A percentile compares a stretch with the other conserved stretches of the same genome.
Conservation (phyloP, 2,329 filamentous ascomycete species). For the Aspergillus chevalieri region DNA sequence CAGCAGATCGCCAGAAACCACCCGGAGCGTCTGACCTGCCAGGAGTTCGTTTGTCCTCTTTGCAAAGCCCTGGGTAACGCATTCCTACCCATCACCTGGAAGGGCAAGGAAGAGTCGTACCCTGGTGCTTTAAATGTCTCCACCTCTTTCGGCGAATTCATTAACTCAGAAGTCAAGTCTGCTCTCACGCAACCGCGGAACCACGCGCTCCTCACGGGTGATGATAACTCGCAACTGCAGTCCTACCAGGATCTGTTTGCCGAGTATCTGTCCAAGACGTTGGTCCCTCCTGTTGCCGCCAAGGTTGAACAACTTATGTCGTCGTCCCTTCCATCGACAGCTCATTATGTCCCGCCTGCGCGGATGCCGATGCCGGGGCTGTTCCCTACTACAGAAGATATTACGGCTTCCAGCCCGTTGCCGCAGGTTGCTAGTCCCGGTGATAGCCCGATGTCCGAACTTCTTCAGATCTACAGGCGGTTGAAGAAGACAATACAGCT, state of each 20-base stretch:
- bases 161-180: conserved; percentile 54
- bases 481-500: conserved; percentile 50
- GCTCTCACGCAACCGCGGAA: conserved; percentile 45
- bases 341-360: conserved; percentile 23
- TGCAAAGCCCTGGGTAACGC: conserved; percentile 95
- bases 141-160: conserved; percentile 61
- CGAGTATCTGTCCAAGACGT: conserved; percentile 45
- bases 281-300: conserved; percentile 46
- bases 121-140: conserved; percentile 62
- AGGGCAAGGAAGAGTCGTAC: conserved; percentile 78
- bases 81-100: conserved; percentile 94
- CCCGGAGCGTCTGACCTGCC: conserved; percentile 68
- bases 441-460: conserved; percentile 39
- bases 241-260: conserved; percentile 45
- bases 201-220: conserved; percentile 36
- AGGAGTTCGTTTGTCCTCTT: conserved; percentile 92
- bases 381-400: conserved; percentile 32
- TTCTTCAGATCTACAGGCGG: conserved; percentile 51
- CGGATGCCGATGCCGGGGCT: conserved; percentile 34
- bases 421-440: conserved; percentile 23
- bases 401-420: conserved; percentile 23
- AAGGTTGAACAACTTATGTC: conserved; percentile 31
- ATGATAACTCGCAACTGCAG: conserved; percentile 26
- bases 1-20: conserved; percentile 94
- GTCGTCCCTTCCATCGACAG: conserved; percentile 20